Base-by-base conservation (phyloP, 140 eudicot species). In the Bidens hawaiensis region DNA sequence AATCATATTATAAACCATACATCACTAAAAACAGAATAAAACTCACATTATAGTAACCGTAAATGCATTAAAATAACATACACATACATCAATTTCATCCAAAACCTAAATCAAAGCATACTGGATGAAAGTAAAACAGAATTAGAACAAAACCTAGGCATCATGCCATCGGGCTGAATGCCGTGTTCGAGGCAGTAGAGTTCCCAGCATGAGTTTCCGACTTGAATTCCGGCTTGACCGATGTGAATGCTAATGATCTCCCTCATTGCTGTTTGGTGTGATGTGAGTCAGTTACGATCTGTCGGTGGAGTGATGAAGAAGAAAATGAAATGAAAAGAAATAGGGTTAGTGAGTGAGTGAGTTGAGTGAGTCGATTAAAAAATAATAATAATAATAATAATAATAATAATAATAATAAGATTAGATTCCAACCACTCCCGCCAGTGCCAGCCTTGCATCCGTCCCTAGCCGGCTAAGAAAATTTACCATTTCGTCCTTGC, bases 221-320 rank as follows among this genome's bases (percentile, higher is more conserved):
- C 96, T 62, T 87, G 96, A 63, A 87, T 87, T 13, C 96, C 96
- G 6, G 96, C 96, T 79, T 87, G 96, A 26, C 96, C 96, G 13
- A 87, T 87, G 70, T 87, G 96, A 61, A 87, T 79, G 80, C 96
- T 87, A 25, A 87, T 87, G 27, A 87, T 87, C 59, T 87, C 96
- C 70, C 96, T 87, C 96, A 87, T 87, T 9, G 68, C 46, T 48
- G 2, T 30, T n/a, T 25, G 41, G 31, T 21, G n/a, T 62, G 53
- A 38, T 2, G 9, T 67, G 24, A 67, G 26, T 53, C 23, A 54
- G 31, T 23, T 54, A 38, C 14, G 55, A 62, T 62, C 27, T 63
- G 28, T 63, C 43, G 22, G 30, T 25, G 64, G 16, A 27, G 64
- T 13, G 45, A 56, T n/a, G 3, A 7, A 16, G 41, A 54, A 2